These are phyloP conservation scores for Diospyros lotus DNA, from an alignment of 148 eudicot genomes.

Conservation along the genomic window DNA sequence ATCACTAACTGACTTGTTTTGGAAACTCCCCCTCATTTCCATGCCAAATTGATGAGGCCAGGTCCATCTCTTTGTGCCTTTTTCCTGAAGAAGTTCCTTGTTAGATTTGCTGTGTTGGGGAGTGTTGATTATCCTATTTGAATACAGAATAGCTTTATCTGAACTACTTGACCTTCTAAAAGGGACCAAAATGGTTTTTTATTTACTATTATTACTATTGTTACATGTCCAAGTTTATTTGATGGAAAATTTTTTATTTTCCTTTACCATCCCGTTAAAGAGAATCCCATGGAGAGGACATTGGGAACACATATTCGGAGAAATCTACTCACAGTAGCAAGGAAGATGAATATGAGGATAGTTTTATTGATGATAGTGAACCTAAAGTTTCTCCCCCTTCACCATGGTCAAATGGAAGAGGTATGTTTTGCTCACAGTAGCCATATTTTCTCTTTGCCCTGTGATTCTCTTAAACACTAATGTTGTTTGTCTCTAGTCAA, in stretches of 20 bases:
- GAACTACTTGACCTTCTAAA: neutral
- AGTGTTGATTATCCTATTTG: neutral
- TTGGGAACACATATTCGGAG: slow-evolving; percentile 52
- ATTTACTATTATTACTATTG: neutral
- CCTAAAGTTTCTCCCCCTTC: slow-evolving; percentile 38
- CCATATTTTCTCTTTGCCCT: neutral
- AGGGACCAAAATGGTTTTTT: neutral
- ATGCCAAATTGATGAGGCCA: neutral
- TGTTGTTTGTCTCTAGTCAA: neutral
- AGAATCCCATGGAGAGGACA: slow-evolving; percentile 84
- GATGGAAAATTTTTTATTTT: slow-evolving; percentile 6
- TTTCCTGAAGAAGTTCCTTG: neutral
- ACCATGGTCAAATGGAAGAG: slow-evolving; percentile 37
- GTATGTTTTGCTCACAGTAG: slow-evolving; percentile 24
- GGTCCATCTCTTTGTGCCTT: too few relatives aligned
- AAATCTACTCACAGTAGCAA: slow-evolving; percentile 33
- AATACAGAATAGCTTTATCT: neutral
- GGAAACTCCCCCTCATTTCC: neutral
- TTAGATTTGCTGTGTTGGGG: neutral
- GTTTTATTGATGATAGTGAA: slow-evolving; percentile 74
- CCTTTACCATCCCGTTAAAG: slow-evolving; percentile 46
- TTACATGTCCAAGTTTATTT: neutral
- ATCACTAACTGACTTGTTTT: neutral
- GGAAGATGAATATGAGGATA: slow-evolving; percentile 82
- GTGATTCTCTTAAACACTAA: neutral